Conservation (phyloP, 2,329 filamentous ascomycete species). For the Talaromyces funiculosus region DNA sequence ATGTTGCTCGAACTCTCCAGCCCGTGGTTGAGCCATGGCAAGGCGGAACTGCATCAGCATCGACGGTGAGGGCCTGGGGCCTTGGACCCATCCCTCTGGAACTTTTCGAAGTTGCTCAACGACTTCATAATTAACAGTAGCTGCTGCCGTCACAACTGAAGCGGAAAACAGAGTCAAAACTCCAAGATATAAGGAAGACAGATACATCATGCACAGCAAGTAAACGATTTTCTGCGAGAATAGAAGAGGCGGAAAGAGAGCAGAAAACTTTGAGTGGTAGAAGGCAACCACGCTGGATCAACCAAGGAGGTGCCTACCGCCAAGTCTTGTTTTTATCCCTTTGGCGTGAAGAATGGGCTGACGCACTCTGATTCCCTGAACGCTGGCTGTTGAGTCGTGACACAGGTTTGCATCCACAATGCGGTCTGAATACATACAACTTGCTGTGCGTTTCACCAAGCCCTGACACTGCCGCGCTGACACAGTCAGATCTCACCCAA, state of each 20-base stretch:
- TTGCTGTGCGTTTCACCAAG: neutral
- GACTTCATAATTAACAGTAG: conserved; percentile 8
- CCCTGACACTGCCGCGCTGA: neutral
- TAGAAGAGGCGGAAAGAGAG: neutral
- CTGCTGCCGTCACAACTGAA: neutral
- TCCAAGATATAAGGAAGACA: conserved; percentile 1
- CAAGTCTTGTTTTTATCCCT: neutral
- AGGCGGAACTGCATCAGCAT: conserved; percentile 46
- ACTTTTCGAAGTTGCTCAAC: conserved; percentile 27
- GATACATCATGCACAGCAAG: conserved; percentile 4
- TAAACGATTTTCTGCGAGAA: neutral
- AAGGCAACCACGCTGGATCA: neutral
- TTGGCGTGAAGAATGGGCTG: conserved; percentile 6
- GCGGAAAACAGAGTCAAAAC: conserved; percentile 1
- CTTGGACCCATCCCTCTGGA: conserved; percentile 32
- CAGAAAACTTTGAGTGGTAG: neutral
- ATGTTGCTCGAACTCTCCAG: conserved; percentile 51
- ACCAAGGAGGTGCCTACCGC: neutral
- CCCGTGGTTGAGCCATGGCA: conserved; percentile 46
- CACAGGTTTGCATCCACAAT: neutral
- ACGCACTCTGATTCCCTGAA: no score
- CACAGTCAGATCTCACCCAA: neutral
- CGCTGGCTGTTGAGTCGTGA: neutral
- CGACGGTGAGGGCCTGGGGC: conserved; percentile 24
- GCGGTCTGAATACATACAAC: neutral